A percentile compares a stretch with the other conserved stretches of the same genome.
These are phyloP conservation scores for Thermothielavioides terrestris DNA, from an alignment of 495 filamentous ascomycete species.

Conservation along the genomic window DNA sequence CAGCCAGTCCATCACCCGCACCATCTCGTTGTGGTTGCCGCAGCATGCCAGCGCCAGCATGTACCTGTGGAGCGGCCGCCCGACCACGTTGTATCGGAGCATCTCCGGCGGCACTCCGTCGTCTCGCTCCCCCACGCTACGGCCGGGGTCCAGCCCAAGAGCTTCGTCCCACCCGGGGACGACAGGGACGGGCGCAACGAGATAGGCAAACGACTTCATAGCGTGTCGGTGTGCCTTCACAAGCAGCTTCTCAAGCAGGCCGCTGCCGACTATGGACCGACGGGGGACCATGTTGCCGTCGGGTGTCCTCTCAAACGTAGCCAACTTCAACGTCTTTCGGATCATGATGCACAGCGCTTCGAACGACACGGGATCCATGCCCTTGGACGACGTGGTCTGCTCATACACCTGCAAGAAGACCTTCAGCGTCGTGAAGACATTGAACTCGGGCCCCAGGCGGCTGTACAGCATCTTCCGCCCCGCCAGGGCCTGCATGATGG, in stretches of 20 bases:
- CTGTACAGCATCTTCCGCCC: conserved; percentile 11
- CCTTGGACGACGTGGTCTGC: conserved; percentile 1
- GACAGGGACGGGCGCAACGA: not conserved
- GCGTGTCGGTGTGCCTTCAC: not conserved
- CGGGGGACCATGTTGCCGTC: conserved; percentile 4
- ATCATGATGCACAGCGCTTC: conserved; percentile 14
- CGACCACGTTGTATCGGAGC: conserved; percentile 19
- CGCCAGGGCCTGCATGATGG: conserved; percentile 19
- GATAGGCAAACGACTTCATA: not conserved
- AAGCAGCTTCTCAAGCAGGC: conserved; percentile 5
- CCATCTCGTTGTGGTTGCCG: conserved; percentile 28
- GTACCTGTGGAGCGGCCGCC: conserved; percentile 27
- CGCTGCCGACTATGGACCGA: not conserved
- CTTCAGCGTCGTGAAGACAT: conserved; percentile 10
- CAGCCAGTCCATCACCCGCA: conserved; percentile 32
- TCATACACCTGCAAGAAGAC: conserved; percentile 15
- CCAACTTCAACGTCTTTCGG: conserved; percentile 15
- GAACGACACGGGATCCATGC: conserved; percentile 15
- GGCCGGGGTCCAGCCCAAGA: too few species aligned
- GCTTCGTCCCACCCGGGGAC: not conserved
- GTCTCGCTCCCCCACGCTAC: too few species aligned
- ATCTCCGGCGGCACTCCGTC: not conserved
- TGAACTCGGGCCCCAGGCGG: not conserved
- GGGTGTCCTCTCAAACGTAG: not conserved
- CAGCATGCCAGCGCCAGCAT: conserved; percentile 32